phyloP scores from a whole-genome alignment of 768 basidiomycete species.

The Russula compacta region DNA sequence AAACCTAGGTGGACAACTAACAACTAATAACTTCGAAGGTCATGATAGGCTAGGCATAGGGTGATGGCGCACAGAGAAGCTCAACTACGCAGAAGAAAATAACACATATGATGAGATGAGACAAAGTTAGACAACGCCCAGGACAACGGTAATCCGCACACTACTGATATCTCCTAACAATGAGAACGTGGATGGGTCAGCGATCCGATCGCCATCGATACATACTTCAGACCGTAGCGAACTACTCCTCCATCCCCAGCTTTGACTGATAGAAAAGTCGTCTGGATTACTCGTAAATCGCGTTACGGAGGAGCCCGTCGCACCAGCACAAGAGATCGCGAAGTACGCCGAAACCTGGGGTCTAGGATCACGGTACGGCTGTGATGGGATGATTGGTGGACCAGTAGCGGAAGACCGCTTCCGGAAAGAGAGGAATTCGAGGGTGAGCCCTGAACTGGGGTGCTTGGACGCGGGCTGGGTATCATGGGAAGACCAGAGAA shows the following conservation, averaged over 20 bases:
- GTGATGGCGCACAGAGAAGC: too few relatives aligned
- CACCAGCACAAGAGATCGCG: conserved; percentile 70
- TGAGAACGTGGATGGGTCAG: conserved; percentile 6
- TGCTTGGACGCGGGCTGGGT: conserved; percentile 9
- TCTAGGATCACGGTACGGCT: conserved; percentile 72
- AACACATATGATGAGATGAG: background rate
- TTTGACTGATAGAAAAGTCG: conserved; percentile 73
- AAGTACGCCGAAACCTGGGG: conserved; percentile 71
- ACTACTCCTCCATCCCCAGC: conserved; percentile 87
- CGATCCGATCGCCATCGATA: conserved; percentile 24
- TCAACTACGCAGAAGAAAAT: background rate
- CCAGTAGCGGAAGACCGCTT: conserved; percentile 32
- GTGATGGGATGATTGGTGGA: conserved; percentile 40
- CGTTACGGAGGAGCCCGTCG: conserved; percentile 73
- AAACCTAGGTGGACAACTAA: background rate
- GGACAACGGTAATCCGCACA: conserved; percentile 67
- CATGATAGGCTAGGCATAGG: too few relatives aligned
- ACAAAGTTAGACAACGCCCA: conserved; percentile 54
- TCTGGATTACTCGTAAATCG: conserved; percentile 83
- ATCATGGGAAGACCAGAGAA: conserved; percentile 15
- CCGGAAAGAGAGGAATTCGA: conserved; percentile 9
- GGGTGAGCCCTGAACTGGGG: conserved; percentile 17
- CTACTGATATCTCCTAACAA: conserved; percentile 41
- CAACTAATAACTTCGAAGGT: too few relatives aligned
- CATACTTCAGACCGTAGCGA: conserved; percentile 43